phyloP scores from a whole-genome alignment of 495 filamentous ascomycete species.

The Letharia lupina region DNA sequence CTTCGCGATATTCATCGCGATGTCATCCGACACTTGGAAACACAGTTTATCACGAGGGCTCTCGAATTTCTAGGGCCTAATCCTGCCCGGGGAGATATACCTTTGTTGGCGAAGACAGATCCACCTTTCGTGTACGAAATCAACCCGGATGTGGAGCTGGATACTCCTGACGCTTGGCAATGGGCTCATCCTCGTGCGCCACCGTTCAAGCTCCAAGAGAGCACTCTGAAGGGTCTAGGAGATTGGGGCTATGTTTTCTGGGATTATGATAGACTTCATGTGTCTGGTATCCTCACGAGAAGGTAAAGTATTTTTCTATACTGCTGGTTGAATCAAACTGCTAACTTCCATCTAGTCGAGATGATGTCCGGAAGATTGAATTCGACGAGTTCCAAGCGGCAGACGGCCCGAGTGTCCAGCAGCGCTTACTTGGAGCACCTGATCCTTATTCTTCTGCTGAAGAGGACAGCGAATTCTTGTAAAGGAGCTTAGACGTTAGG shows the following conservation, averaged over 20 bases:
- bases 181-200: conserved; percentile 3
- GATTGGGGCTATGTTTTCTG: conserved; percentile 16
- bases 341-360: background rate
- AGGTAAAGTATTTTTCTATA: background rate
- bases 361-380: background rate
- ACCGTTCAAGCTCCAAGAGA: background rate
- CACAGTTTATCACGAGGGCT: background rate
- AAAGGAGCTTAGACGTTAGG: no score
- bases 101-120: background rate
- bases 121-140: background rate
- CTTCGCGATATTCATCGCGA: background rate
- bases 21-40: background rate
- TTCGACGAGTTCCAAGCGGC: background rate
- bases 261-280: conserved; percentile 4
- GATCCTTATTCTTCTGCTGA: background rate
- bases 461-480: background rate
- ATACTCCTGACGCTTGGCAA: conserved; percentile 6
- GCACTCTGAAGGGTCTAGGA: background rate
- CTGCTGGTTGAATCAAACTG: background rate
- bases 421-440: background rate
- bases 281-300: background rate
- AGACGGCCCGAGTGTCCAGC: background rate
- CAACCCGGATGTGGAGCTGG: background rate
- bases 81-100: background rate
- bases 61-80: background rate